Conservation (phyloP, 179 eudicot genomes). For the Beta macrorhiza region DNA sequence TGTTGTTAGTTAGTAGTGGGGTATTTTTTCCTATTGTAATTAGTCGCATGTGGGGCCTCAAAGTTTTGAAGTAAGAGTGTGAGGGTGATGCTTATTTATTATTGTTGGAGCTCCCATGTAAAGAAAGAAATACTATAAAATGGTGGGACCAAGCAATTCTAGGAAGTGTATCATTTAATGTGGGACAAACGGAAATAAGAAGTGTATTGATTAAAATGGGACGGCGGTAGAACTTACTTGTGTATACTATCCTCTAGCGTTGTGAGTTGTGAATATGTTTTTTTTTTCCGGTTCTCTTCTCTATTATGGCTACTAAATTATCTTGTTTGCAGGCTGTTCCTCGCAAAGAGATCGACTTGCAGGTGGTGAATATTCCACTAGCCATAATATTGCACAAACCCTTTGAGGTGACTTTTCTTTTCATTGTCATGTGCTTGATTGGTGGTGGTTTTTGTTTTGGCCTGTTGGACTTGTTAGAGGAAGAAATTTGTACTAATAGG, state of each 20-base stretch:
- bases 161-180: too few species aligned
- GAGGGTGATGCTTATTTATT: too few species aligned
- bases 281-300: neutral
- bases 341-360: slow-evolving; percentile 83
- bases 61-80: too few species aligned
- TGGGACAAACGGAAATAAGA: too few species aligned
- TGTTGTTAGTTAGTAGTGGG: too few species aligned
- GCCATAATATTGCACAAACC: slow-evolving; percentile 71
- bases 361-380: slow-evolving; percentile 58
- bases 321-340: slow-evolving; percentile 67
- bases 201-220: too few species aligned
- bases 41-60: too few species aligned
- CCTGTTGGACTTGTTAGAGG: neutral
- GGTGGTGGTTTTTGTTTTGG: slow-evolving; percentile 2
- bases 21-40: too few species aligned
- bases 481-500: too few species aligned
- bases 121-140: too few species aligned
- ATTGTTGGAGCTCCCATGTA: too few species aligned
- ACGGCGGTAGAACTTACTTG: neutral
- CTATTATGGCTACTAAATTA: slow-evolving; percentile 13
- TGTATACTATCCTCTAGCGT: neutral
- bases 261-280: neutral
- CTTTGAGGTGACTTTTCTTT: slow-evolving; percentile 51
- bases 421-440: neutral
- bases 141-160: too few species aligned